Evolutionary conservation across 495 filamentous ascomycete genomes (phyloP), one percentile per base, ranked within the genome.

Genomic region (Penicillium paxilli): DNA sequence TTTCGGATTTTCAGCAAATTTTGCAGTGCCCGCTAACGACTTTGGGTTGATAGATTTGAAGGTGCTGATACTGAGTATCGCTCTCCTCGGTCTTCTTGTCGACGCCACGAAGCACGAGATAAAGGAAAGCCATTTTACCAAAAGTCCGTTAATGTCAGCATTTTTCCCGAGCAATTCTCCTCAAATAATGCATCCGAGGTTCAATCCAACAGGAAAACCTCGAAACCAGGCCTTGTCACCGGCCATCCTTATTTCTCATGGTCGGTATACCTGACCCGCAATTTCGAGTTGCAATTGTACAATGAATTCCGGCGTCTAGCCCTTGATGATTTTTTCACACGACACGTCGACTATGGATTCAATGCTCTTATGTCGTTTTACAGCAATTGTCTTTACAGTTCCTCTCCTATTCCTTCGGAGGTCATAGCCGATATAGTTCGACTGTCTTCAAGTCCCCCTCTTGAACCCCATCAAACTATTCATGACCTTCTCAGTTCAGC

Each of bases 201-300:
- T 38, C 35, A 16, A 38, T 5, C 35, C 35, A 16, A 38, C 14
- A 38, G 5, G 20, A 41, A 42, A 49, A 19, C 40, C 2, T 10
- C 19, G 30, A 38, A 46, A 11, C 20, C 12, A 42, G 48, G 48
- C 19, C 25, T 44, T 46, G 11, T 33, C 77, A 88, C 63, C 8
- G 48, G 48, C 24, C 33, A 23, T 47, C 54, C 47, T 25, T 22
- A 21, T n/a, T 5, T 22, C 40, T 42, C 40, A 38, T 42, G 40
- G 40, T 42, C 21, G 12, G 20, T 22, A 28, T 17, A 25, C 4
- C 19, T 46, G 44, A 16, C 44, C 23, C 11, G 44, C 44, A 46
- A 26, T 28, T 94, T 94, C 80, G 88, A 94, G 67, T 71, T 75
- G 49, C 77, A 75, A 54, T 87, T 96, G 81, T 96, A 95, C 75